These are phyloP conservation scores for Bryum argenteum DNA, from an alignment of 225 moss, liverwort and hornwort species.

Conservation along the genomic window DNA sequence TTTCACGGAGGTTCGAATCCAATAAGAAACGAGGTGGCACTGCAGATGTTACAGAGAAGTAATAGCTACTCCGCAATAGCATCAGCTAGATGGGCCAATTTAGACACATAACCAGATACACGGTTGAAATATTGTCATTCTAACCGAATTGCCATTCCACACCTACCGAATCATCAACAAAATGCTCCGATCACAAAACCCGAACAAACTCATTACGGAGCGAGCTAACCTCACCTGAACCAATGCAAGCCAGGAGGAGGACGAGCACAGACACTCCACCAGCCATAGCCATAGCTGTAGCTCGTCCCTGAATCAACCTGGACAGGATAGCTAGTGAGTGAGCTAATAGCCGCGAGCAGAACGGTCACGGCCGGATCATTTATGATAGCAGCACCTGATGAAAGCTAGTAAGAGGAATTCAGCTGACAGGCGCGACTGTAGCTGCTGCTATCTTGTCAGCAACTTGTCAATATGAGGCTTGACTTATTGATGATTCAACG, in stretches of 20 bases:
- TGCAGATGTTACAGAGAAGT: no score
- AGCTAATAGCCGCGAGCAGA: conserved; percentile 2
- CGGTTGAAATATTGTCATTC: no score
- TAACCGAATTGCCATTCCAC: neutral
- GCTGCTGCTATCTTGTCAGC: conserved; percentile 5
- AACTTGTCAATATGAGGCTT: neutral
- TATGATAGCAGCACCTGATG: conserved; percentile 8
- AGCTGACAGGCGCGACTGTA: conserved; percentile 25
- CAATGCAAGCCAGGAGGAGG: neutral
- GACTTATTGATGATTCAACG: no score
- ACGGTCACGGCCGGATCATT: conserved; percentile 23
- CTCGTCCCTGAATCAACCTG: neutral
- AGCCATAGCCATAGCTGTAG: conserved; percentile 34
- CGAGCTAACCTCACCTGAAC: conserved; percentile 11
- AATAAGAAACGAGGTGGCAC: no score
- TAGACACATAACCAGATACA: no score
- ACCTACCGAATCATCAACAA: no score
- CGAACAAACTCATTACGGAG: neutral
- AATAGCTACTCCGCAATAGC: no score
- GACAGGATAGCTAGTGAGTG: neutral
- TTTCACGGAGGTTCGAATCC: no score
- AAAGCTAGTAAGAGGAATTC: neutral
- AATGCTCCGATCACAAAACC: no score
- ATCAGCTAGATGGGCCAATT: no score
- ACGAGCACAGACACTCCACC: conserved; percentile 11